Conservation (phyloP, 331 rosid genomes). For the Quercus tomentella region DNA sequence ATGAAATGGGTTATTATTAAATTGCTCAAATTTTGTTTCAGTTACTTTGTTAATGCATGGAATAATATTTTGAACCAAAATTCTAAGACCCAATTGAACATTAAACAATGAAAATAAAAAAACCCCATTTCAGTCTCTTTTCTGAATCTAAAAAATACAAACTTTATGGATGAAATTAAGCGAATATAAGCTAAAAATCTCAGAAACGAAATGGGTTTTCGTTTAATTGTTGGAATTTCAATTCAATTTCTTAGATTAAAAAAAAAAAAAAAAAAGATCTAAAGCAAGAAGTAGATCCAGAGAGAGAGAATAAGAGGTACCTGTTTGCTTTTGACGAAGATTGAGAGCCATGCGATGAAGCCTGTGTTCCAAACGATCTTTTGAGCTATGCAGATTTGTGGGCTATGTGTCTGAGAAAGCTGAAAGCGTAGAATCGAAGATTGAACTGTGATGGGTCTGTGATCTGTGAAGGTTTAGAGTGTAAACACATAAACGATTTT, state of each 20-base stretch:
- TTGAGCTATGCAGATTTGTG: constrained; percentile 1
- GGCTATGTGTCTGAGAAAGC: neutral
- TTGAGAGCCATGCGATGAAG: constrained; percentile 55
- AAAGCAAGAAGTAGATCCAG: neutral
- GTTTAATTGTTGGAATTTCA: neutral
- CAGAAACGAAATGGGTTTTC: neutral
- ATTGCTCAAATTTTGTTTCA: neutral
- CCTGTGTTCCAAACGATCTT: neutral
- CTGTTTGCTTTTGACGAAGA: constrained; percentile 76
- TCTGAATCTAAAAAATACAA: neutral
- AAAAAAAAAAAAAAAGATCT: neutral
- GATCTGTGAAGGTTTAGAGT: too few relatives aligned
- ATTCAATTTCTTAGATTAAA: neutral
- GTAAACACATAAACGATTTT: fast-evolving
- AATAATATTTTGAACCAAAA: neutral
- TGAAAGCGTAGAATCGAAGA: neutral
- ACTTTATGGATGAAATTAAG: neutral
- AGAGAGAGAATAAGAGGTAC: constrained; percentile 21
- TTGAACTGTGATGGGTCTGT: too few relatives aligned
- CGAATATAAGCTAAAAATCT: neutral
- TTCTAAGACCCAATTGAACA: neutral
- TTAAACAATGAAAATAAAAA: neutral
- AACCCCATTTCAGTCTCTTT: neutral
- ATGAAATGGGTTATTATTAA: neutral
- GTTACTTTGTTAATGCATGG: too few relatives aligned